Evolutionary conservation across 306 rosid species (phyloP).

Genomic region (Citrullus mucosospermus): DNA sequence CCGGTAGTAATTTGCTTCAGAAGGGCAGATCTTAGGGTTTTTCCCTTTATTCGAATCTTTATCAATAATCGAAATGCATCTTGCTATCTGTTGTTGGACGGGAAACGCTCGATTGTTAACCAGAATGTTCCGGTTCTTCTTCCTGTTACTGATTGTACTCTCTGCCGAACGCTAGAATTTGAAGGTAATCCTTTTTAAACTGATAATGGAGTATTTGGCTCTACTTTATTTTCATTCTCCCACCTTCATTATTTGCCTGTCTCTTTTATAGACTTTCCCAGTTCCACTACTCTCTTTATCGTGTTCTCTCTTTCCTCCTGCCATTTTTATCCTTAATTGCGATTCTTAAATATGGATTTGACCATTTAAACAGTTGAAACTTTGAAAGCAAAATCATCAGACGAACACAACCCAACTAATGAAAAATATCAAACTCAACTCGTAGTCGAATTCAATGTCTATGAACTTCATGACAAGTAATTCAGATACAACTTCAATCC

Average conservation of each 20-base stretch:
- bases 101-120: neutral
- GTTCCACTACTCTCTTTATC: neutral
- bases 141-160: neutral
- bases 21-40: neutral
- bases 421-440: neutral
- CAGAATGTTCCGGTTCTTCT: neutral
- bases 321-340: neutral
- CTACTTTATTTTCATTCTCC: neutral
- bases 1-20: neutral
- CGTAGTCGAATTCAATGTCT: neutral
- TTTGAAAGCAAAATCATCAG: neutral
- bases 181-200: neutral
- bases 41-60: slow-evolving; percentile 17
- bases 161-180: neutral
- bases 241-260: neutral
- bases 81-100: neutral
- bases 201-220: neutral
- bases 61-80: neutral
- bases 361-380: neutral
- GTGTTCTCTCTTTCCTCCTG: neutral
- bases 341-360: neutral
- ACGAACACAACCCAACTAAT: neutral
- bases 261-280: neutral
- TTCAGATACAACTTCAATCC: neutral
- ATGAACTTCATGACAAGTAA: neutral